These are phyloP conservation scores for Yamadazyma blattariae DNA, from an alignment of 1,139 yeast genomes.

Conservation along the genomic window DNA sequence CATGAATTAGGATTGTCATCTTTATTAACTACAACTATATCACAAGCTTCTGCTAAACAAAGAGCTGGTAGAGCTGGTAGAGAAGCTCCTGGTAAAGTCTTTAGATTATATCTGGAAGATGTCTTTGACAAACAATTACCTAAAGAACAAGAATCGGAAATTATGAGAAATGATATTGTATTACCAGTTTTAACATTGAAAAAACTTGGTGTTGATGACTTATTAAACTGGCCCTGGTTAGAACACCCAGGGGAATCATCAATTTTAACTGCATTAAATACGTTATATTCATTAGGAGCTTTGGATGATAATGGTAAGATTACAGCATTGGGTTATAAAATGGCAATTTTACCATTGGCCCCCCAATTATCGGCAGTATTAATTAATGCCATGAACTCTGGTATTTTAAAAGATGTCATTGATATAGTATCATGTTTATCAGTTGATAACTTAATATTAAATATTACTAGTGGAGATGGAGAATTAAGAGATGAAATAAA, in stretches of 20 bases:
- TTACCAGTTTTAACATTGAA: slow-evolving; percentile 83
- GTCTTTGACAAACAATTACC: slow-evolving; percentile 58
- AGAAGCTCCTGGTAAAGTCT: slow-evolving; percentile 87
- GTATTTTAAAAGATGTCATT: slow-evolving; percentile 63
- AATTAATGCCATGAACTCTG: slow-evolving; percentile 60
- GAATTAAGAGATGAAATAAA: slow-evolving; percentile 81
- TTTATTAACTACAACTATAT: slow-evolving; percentile 83
- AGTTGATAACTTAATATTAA: slow-evolving; percentile 81
- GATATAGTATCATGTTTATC: slow-evolving; percentile 92
- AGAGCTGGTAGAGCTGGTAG: slow-evolving; percentile 99
- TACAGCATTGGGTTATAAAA: slow-evolving; percentile 72
- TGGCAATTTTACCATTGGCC: slow-evolving; percentile 86
- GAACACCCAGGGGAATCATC: slow-evolving; percentile 86
- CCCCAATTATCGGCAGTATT: slow-evolving; percentile 92
- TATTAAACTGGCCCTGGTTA: slow-evolving; percentile 87
- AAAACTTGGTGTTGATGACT: slow-evolving; percentile 77
- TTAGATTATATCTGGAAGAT: slow-evolving; percentile 73
- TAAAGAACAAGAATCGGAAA: slow-evolving; percentile 88
- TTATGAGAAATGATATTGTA: slow-evolving; percentile 79
- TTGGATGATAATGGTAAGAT: slow-evolving; percentile 72
- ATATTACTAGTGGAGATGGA: slow-evolving; percentile 59
- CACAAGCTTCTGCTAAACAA: slow-evolving; percentile 93
- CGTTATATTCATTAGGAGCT: slow-evolving; percentile 77
- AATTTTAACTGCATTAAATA: slow-evolving; percentile 70
- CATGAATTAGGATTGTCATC: slow-evolving; percentile 91